Evolutionary conservation across 805 yeast genomes (phyloP), one percentile per base, ranked within the genome.

Genomic region (Tetrapisispora pingtungensis): DNA sequence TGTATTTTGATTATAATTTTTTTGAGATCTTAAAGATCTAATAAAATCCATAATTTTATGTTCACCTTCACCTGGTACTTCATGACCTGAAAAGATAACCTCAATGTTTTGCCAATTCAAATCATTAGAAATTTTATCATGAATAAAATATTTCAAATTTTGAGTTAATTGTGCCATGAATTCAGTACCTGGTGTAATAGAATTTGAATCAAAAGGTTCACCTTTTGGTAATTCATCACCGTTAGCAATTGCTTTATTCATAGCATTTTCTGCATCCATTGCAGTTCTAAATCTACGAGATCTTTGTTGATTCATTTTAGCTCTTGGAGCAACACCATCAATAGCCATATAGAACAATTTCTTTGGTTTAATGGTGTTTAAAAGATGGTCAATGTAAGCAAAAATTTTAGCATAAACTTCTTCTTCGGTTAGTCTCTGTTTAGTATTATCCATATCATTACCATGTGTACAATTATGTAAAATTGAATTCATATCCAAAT

Each of bases 301-400:
- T 67, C 98, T 78, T 66, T 90, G 98, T 66, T 90, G 97, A 62
- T 90, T 90, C 96, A 90, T 89, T 61, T 90, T 90, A 10, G 98
- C 98, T 62, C 98, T 73, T 35, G 98, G 98, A 0, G 98, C 98
- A 42, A 90, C 97, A 61, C 98, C 98, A 68, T 90, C 98, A 56
- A 90, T 85, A 3, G 98, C 97, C 96, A 90, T 88, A 61, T 83
- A 89, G 54, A 90, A 85, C 13, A 82, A 77, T 59, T 86, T 75
- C 55, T 84, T 73, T 8, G 99, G 99, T 61, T 80, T 79, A 52
- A 93, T 88, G 22, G 87, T 78, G 49, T 81, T 81, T 57, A 93
- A 90, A 46, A 93, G 69, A 64, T 93, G 97, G 62, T 93, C 98
- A 50, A 93, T 90, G 59, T 93, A 93, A 30, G 85, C 82, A 68